phyloP scores from a whole-genome alignment of 352 stramenopile species.

The Phytophthora crassamura region DNA sequence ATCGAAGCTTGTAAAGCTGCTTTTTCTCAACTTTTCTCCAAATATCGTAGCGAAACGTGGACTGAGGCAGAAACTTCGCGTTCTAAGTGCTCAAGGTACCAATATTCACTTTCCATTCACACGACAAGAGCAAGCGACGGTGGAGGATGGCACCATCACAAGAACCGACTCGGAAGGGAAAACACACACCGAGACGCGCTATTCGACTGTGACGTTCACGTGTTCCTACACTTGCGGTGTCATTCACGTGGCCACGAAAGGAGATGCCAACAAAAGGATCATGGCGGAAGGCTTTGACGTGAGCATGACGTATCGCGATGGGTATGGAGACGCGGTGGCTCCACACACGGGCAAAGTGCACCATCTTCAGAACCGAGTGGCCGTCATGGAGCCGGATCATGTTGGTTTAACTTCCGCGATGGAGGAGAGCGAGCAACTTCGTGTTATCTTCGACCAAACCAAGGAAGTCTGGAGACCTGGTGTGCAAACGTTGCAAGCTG shows the following conservation, averaged over 20 bases:
- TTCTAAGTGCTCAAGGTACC: conserved; percentile 21
- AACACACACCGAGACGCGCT: conserved; percentile 25
- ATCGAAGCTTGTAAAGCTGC: conserved; percentile 21
- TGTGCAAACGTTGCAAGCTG: conserved; percentile 13
- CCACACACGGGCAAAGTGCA: conserved; percentile 43
- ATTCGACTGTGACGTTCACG: conserved; percentile 42
- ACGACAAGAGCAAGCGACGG: conserved; percentile 40
- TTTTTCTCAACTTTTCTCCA: conserved; percentile 52
- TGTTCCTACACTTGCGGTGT: conserved; percentile 42
- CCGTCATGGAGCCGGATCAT: conserved; percentile 35
- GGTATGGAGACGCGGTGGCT: conserved; percentile 38
- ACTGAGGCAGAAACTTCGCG: conserved; percentile 45
- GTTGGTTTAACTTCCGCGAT: conserved; percentile 41
- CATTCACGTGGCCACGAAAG: conserved; percentile 22
- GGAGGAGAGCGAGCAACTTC: conserved; percentile 37
- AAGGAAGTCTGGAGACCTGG: conserved; percentile 22
- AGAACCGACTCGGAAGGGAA: conserved; percentile 35
- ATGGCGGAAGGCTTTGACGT: conserved; percentile 57
- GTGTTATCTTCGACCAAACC: conserved; percentile 36
- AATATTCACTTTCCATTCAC: conserved; percentile 44
- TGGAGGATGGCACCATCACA: conserved; percentile 43
- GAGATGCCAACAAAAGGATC: conserved; percentile 24
- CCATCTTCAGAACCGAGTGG: conserved; percentile 35
- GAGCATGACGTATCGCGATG: conserved; percentile 50
- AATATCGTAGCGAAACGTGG: conserved; percentile 29